Conservation (phyloP, 1,139 yeast species). For the Kazachstania sp. region DNA sequence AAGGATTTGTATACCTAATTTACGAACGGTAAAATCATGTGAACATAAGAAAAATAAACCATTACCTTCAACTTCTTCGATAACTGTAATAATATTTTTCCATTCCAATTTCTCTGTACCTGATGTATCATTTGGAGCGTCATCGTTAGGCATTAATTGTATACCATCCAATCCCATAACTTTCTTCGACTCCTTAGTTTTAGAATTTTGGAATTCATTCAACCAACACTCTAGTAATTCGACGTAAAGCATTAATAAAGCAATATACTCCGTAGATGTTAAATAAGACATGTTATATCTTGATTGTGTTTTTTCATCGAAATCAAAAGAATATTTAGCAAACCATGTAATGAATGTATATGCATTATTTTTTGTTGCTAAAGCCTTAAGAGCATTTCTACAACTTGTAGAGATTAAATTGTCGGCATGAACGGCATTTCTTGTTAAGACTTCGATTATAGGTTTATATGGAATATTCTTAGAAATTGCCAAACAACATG, state of each 20-base stretch:
- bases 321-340: constrained; percentile 72
- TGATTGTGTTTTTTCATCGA: constrained; percentile 52
- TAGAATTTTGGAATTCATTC: constrained; percentile 41
- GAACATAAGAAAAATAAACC: constrained; percentile 88
- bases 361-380: constrained; percentile 67
- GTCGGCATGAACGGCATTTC: constrained; percentile 67
- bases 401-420: constrained; percentile 55
- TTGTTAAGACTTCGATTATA: constrained; percentile 62
- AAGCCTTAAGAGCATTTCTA: constrained; percentile 49
- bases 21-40: constrained; percentile 69
- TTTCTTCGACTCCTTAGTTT: constrained; percentile 25
- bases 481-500: constrained; percentile 53
- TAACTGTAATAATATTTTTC: constrained; percentile 69
- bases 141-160: constrained; percentile 23
- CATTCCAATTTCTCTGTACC: constrained; percentile 65
- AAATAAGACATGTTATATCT: constrained; percentile 47
- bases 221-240: constrained; percentile 79
- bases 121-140: constrained; percentile 31
- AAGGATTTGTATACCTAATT: constrained; percentile 64
- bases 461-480: constrained; percentile 49
- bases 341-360: constrained; percentile 61
- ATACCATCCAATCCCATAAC: constrained; percentile 28
- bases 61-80: constrained; percentile 93
- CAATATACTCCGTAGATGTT: constrained; percentile 49
- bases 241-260: constrained; percentile 59